A percentile compares a stretch with the other conserved stretches of the same genome.
These are phyloP conservation scores for Pterulicium gracile DNA, from an alignment of 1,284 basidiomycete species.

Conservation along the genomic window DNA sequence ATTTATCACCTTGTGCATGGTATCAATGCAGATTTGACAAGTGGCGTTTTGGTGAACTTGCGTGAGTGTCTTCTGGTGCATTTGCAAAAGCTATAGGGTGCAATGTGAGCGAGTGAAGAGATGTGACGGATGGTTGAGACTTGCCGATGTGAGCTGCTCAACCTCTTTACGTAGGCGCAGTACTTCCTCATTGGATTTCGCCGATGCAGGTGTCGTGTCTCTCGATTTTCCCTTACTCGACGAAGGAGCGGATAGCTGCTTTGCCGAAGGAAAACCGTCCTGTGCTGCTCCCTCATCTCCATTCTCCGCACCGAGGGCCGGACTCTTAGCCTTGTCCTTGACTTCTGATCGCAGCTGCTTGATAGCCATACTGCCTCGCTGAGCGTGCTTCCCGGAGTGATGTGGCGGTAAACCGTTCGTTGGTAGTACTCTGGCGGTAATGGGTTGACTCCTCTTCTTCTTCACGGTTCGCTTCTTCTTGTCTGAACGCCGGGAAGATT, in stretches of 20 bases:
- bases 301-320: background rate
- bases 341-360: too few species aligned
- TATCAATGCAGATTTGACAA: constrained; percentile 67
- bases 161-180: background rate
- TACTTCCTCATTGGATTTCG: background rate
- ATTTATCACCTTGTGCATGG: constrained; percentile 32
- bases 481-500: constrained; percentile 12
- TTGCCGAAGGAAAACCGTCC: background rate
- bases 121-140: constrained; percentile 3
- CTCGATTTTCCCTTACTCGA: background rate
- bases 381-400: too few species aligned
- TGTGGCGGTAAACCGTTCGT: too few species aligned
- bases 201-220: background rate
- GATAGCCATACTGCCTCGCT: too few species aligned
- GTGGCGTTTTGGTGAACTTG: constrained; percentile 50
- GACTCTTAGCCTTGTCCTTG: too few species aligned
- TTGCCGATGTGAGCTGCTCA: background rate
- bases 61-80: constrained; percentile 37
- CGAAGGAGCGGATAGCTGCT: background rate
- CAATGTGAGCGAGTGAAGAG: constrained; percentile 6
- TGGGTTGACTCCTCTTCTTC: constrained; percentile 27
- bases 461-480: constrained; percentile 31
- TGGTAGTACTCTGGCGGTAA: too few species aligned
- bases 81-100: constrained; percentile 27
- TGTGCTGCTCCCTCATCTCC: background rate